Percentiles rank a stretch among this genome's conserved stretches.
Evolutionary conservation across 2,329 filamentous ascomycete species (phyloP).

Genomic region (Coniochaeta sp.): DNA sequence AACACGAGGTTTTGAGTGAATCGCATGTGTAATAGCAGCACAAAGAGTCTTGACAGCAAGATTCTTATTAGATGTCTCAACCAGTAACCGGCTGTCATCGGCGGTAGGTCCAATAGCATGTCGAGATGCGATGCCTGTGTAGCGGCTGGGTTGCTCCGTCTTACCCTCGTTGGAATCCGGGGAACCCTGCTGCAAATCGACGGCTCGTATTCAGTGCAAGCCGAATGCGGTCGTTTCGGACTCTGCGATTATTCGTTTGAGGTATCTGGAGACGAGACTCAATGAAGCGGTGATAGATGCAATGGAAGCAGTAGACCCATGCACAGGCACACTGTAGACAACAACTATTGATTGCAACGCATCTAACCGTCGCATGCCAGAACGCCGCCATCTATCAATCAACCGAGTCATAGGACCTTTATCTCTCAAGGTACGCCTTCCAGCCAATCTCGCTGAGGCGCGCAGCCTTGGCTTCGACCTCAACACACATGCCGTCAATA

Average conservation of each 20-base stretch:
- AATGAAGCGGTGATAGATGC: not conserved
- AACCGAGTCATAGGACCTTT: not conserved
- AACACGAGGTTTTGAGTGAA: not conserved
- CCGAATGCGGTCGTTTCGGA: not conserved
- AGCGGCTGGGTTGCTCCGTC: not conserved
- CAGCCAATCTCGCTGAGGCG: slow-evolving; percentile 47
- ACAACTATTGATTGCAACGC: not conserved
- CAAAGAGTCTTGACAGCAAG: not conserved
- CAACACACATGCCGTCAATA: slow-evolving; percentile 50
- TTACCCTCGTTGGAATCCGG: not conserved
- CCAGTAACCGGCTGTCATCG: not conserved
- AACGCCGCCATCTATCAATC: not conserved
- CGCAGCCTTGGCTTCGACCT: slow-evolving; percentile 56
- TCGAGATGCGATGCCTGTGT: not conserved
- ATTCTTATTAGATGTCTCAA: not conserved
- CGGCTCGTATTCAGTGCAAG: not conserved
- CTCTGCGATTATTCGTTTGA: not conserved
- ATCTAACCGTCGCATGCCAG: not conserved
- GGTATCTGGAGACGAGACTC: not conserved
- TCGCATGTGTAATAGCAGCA: not conserved
- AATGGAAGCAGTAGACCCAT: not conserved
- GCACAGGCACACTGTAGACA: not conserved
- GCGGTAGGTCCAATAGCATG: not conserved
- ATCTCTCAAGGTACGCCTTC: slow-evolving; percentile 38
- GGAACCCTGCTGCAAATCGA: not conserved